Evolutionary conservation across 2,329 filamentous ascomycete genomes (phyloP).

Genomic region (Fusarium paranaense): DNA sequence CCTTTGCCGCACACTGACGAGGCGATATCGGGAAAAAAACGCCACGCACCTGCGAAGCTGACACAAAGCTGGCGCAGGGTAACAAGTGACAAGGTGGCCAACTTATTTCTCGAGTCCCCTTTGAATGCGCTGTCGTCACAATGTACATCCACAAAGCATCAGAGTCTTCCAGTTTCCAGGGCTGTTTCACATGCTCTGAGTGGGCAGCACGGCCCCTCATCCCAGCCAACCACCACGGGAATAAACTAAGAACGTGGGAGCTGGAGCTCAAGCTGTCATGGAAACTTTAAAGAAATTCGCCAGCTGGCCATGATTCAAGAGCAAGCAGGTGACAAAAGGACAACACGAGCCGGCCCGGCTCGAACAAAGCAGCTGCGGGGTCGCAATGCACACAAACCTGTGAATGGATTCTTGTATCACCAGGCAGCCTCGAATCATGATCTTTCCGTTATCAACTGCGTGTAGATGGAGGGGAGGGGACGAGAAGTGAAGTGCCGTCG

Average conservation of each 20-base stretch:
- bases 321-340: not conserved
- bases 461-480: not conserved
- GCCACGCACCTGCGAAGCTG: not conserved
- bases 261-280: not conserved
- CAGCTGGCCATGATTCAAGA: slow-evolving; percentile 2
- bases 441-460: not conserved
- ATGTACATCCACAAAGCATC: not conserved
- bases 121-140: not conserved
- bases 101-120: not conserved
- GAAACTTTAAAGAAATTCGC: not conserved
- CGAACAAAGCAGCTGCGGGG: not conserved
- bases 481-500: slow-evolving; percentile 17
- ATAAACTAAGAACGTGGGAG: slow-evolving; percentile 26
- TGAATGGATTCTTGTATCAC: not conserved
- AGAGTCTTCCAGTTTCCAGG: not conserved
- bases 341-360: not conserved
- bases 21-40: not conserved
- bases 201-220: slow-evolving; percentile 12
- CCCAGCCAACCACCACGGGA: not conserved
- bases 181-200: slow-evolving; percentile 8
- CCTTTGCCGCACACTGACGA: not conserved
- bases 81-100: not conserved
- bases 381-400: not conserved
- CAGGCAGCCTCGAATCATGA: slow-evolving; percentile 4
- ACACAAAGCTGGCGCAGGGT: not conserved